Percentiles rank a stretch among this genome's conserved stretches.
Conservation (phyloP, 495 filamentous ascomycete genomes). For the Neurospora sublineolata region DNA sequence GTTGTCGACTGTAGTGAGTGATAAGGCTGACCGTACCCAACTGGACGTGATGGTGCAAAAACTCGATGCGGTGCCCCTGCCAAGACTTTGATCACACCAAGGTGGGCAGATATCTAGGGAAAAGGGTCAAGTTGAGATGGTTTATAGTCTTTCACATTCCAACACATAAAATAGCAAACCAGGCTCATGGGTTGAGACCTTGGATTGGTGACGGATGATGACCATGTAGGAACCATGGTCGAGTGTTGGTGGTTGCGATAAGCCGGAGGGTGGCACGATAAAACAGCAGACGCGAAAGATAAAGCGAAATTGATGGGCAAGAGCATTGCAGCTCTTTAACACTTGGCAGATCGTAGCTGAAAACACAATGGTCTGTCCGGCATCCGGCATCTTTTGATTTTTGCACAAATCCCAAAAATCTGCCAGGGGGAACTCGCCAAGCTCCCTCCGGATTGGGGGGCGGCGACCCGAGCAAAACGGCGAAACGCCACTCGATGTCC, state of each 20-base stretch:
- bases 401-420: not conserved
- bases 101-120: not conserved
- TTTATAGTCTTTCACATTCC: not conserved
- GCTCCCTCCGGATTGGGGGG: not conserved
- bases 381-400: not conserved
- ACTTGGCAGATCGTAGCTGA: not conserved
- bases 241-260: not conserved
- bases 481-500: not conserved
- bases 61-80: not conserved
- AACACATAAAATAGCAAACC: not conserved
- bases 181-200: not conserved
- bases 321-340: not conserved
- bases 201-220: not conserved
- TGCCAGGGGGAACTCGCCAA: not conserved
- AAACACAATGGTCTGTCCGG: not conserved
- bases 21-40: not conserved
- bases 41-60: not conserved
- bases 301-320: not conserved
- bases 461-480: not conserved
- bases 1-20: not conserved
- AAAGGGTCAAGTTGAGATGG: not conserved
- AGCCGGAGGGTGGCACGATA: not conserved
- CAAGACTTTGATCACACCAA: not conserved
- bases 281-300: not conserved
- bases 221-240: not conserved